Base-by-base conservation (phyloP, 2,329 filamentous ascomycete species). In the Boeremia lycopersici region DNA sequence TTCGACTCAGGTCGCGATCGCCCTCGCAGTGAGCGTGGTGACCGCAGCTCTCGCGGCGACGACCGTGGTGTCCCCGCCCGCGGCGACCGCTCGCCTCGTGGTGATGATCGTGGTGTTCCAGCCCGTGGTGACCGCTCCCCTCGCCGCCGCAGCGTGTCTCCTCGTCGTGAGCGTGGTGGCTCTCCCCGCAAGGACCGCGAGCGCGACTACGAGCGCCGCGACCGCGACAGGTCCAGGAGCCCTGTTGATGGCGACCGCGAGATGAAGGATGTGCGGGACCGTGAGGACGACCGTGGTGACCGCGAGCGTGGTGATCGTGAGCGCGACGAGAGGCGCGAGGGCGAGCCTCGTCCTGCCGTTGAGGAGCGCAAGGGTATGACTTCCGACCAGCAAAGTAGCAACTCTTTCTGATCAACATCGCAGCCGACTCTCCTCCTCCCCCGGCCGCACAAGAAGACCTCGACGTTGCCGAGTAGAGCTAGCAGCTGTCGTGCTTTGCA, bases 331-430 rank as follows among this genome's bases (percentile, higher is more conserved):
- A 70, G 78, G 72, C 69, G 82, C 53, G 82, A 83, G 39, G 77
- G 76, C 70, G 72, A 95, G 70, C 89, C 88, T 68, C 89, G 84
- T 41, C 82, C 90, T 23, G 96, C 93, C 70, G 91, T 89, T 56
- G 92, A 96, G 65, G 92, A 96, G 63, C 87, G 90, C 72, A 98
- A 98, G 86, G 86, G 93, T 96, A 71, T 70, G 65, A 31, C 55
- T 47, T 56, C 57, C 49, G 41, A 43, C 60, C 56, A 25, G 15
- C 23, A 29, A 13, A 68, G 61, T 48, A 59, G 56, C 48, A 57
- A 66, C 53, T 58, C 57, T 23, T 50, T 63, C 59, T 69, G 68
- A 65, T 73, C 28, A 69, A 61, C 64, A 61, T 50, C 60, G 66
- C 84, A 73, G 79, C 89, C 69, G 91, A 96, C 65, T 91, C 90